Conservation (phyloP, 768 basidiomycete species). For the Phylloporus arenicola region DNA sequence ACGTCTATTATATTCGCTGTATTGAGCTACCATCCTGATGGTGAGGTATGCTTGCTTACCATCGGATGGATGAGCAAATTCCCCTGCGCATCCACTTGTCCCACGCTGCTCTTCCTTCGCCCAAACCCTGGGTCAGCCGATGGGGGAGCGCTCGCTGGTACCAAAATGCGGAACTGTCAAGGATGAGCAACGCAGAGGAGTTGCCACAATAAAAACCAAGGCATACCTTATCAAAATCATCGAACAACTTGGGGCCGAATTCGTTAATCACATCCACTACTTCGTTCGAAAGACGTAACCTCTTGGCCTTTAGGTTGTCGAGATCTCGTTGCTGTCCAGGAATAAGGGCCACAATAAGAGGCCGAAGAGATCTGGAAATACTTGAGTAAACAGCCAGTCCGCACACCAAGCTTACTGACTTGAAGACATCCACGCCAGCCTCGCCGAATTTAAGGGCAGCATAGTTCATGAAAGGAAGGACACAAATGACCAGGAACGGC, state of each 20-base stretch:
- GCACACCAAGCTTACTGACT: conserved; percentile 50
- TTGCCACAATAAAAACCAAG: conserved; percentile 1
- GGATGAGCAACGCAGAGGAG: conserved; percentile 1
- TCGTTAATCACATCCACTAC: conserved; percentile 80
- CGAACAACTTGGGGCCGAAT: conserved; percentile 81
- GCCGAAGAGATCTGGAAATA: conserved; percentile 73
- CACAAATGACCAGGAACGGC: conserved; percentile 68
- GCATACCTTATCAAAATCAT: conserved; percentile 77
- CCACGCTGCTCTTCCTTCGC: conserved; percentile 73
- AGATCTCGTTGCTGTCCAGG: conserved; percentile 85
- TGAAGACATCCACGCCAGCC: conserved; percentile 94
- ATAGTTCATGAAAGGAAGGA: conserved; percentile 84
- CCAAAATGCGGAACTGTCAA: conserved; percentile 66
- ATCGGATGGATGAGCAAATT: conserved; percentile 85
- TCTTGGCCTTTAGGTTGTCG: conserved; percentile 66
- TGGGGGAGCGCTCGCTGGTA: conserved; percentile 78
- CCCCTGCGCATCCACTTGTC: conserved; percentile 82
- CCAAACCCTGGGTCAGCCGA: conserved; percentile 72
- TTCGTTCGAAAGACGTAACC: conserved; percentile 75
- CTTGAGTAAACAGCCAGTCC: conserved; percentile 4
- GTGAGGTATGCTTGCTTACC: conserved; percentile 36
- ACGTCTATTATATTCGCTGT: conserved; percentile 42
- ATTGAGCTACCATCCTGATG: neutral
- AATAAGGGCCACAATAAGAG: conserved; percentile 78
- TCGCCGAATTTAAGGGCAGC: conserved; percentile 96